Evolutionary conservation across 768 basidiomycete species (phyloP).

Genomic region (Crucibulum laeve): DNA sequence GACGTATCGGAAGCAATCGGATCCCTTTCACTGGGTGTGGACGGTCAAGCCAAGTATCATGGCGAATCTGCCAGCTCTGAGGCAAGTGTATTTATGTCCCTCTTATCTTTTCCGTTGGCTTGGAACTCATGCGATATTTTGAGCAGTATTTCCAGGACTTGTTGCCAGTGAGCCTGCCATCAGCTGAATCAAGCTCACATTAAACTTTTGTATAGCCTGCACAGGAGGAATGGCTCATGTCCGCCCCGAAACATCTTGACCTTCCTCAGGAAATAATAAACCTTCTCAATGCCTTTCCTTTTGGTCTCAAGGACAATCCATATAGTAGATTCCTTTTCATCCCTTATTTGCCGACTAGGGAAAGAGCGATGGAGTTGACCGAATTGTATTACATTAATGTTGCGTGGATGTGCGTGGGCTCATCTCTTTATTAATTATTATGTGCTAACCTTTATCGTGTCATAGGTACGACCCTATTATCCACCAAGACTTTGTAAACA

Average conservation of each 20-base stretch:
- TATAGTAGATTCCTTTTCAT: constrained; percentile 32
- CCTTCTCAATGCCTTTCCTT: constrained; percentile 45
- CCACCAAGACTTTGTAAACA: constrained; percentile 33
- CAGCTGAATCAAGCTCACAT: not conserved
- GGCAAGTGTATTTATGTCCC: constrained; percentile 22
- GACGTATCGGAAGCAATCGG: constrained; percentile 38
- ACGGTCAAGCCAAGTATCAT: constrained; percentile 47
- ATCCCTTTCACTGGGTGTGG: constrained; percentile 41
- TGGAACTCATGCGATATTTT: not conserved
- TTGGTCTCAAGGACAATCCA: constrained; percentile 36
- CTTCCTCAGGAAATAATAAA: constrained; percentile 39
- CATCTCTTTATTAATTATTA: too few relatives aligned
- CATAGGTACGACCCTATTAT: constrained; percentile 42
- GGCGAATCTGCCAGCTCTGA: constrained; percentile 47
- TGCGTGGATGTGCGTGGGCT: constrained; percentile 41
- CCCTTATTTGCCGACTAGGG: constrained; percentile 34
- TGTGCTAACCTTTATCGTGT: not conserved
- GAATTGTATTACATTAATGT: constrained; percentile 38
- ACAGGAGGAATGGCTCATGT: constrained; percentile 13
- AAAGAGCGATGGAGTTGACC: constrained; percentile 33
- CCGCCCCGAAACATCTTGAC: constrained; percentile 19
- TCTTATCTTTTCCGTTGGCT: not conserved
- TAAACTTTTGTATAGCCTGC: constrained; percentile 4
- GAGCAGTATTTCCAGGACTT: constrained; percentile 36
- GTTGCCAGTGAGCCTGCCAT: constrained; percentile 21